Evolutionary conservation across 2,329 filamentous ascomycete genomes (phyloP), one percentile per base, ranked within the genome.

Genomic region (Gliomastix tumulicola): DNA sequence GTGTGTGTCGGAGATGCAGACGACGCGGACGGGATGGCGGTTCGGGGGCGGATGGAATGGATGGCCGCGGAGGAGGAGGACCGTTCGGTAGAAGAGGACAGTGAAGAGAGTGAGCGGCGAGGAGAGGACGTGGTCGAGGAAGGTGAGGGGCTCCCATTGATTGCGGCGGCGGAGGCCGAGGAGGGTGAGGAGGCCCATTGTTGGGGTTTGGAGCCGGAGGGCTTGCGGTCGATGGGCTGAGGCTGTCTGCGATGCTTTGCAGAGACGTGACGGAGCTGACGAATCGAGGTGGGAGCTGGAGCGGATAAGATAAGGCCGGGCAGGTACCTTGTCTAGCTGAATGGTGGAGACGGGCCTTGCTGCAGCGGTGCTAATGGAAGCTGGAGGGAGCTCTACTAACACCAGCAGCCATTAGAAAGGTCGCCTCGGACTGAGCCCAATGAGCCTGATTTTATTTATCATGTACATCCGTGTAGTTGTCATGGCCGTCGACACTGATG

Each of bases 1-100:
- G 62, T 96, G 90, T 1, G 90, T 96, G 62, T 96, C 90, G 9
- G 88, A 90, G 44, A 96, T 78, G 61, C 87, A 94, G 44, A 96
- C 85, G 19, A 96, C 72, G 41, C 80, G 79, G 52, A 96, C 76
- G 7, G 75, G 63, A 2, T 64, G 66, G 38, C 65, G 66, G 38
- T 69, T 63, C 21, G 65, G 65, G 3, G 77, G 71, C 10, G 80
- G 75, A 13, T 57, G 65, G 46, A 79, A 76, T 1, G 84, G 77
- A 10, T 68, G 58, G 3, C 84, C 82, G 20, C 86, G 83, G 4
- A 94, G 71, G 48, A 68, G 66, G 23, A 83, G 72, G 38, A 90
- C 61, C 33, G 82, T 36, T 40, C 68, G 65, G 61, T 89, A 85
- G 41, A 86, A 51, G 28, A 73, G 65, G 41, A 74, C 68, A 42